Evolutionary conservation across 2,329 filamentous ascomycete genomes (phyloP).

Genomic region (Aspergillus sp.): DNA sequence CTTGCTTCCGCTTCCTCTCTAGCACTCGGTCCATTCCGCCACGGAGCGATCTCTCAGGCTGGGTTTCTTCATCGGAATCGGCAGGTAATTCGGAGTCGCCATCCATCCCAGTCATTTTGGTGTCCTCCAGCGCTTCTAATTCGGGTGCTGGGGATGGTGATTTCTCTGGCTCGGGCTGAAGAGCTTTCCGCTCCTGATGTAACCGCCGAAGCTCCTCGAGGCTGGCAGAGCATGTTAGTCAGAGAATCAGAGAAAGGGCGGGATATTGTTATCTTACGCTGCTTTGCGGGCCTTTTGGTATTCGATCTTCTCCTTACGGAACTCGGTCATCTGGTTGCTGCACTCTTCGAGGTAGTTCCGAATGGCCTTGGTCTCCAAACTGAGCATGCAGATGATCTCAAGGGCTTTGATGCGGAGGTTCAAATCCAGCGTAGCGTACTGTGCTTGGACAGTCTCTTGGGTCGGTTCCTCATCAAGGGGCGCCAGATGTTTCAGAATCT

Average conservation of each 20-base stretch:
- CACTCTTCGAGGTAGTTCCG: constrained; percentile 89
- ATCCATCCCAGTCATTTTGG: constrained; percentile 48
- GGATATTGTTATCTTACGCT: constrained; percentile 44
- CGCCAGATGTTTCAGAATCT: constrained; percentile 76
- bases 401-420: constrained; percentile 78
- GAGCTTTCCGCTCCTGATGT: constrained; percentile 48
- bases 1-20: constrained; percentile 75
- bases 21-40: constrained; percentile 67
- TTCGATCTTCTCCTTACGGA: constrained; percentile 94
- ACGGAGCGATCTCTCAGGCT: constrained; percentile 56
- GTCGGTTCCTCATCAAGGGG: constrained; percentile 74
- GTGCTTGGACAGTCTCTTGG: constrained; percentile 67
- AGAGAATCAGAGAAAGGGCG: background rate
- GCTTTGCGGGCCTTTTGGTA: constrained; percentile 75
- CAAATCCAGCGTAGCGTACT: constrained; percentile 75
- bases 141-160: constrained; percentile 45
- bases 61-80: constrained; percentile 70
- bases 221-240: constrained; percentile 19
- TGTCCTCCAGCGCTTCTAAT: constrained; percentile 38
- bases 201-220: constrained; percentile 47
- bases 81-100: constrained; percentile 63
- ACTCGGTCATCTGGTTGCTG: constrained; percentile 88
- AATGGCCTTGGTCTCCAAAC: constrained; percentile 80
- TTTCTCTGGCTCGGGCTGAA: constrained; percentile 47
- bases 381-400: constrained; percentile 82